These are phyloP conservation scores for Escovopsis sp. DNA, from an alignment of 2,329 filamentous ascomycete genomes.

Conservation along the genomic window DNA sequence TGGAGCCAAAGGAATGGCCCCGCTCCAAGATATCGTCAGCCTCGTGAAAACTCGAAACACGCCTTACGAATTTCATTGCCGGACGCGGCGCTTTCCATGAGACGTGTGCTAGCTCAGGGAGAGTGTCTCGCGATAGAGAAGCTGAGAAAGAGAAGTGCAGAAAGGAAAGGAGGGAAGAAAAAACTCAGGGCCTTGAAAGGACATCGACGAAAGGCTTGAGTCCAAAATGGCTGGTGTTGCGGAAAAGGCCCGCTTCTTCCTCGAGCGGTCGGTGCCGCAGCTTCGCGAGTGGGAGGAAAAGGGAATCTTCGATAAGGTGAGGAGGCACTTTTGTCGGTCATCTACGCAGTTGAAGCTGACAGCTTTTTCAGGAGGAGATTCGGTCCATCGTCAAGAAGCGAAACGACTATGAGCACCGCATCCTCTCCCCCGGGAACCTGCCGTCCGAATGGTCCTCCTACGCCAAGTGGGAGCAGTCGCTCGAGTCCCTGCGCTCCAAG, in stretches of 20 bases:
- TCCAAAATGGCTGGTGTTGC: slow-evolving; percentile 60
- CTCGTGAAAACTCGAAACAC: slow-evolving; percentile 10
- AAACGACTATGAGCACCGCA: slow-evolving; percentile 82
- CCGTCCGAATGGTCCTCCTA: slow-evolving; percentile 74
- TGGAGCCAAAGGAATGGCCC: slow-evolving; percentile 1
- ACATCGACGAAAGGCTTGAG: background rate
- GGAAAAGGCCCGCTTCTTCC: slow-evolving; percentile 89
- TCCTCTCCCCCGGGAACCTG: slow-evolving; percentile 66
- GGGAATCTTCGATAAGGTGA: slow-evolving; percentile 69
- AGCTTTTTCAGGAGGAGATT: slow-evolving; percentile 70
- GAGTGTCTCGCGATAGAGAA: no score
- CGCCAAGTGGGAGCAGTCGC: slow-evolving; percentile 52
- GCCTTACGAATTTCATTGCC: no score
- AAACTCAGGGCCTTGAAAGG: background rate
- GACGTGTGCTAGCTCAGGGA: no score
- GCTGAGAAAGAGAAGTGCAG: no score
- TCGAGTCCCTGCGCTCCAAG: slow-evolving; percentile 66
- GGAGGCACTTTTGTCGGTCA: slow-evolving; percentile 6
- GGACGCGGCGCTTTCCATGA: no score
- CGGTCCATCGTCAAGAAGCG: slow-evolving; percentile 75
- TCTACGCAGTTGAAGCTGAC: background rate
- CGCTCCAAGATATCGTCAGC: slow-evolving; percentile 12
- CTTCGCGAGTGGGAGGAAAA: slow-evolving; percentile 86
- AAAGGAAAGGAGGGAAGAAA: no score
- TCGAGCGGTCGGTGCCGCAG: slow-evolving; percentile 85